Conservation (phyloP, 495 filamentous ascomycete species). For the Penicillium macrosclerotiorum region DNA sequence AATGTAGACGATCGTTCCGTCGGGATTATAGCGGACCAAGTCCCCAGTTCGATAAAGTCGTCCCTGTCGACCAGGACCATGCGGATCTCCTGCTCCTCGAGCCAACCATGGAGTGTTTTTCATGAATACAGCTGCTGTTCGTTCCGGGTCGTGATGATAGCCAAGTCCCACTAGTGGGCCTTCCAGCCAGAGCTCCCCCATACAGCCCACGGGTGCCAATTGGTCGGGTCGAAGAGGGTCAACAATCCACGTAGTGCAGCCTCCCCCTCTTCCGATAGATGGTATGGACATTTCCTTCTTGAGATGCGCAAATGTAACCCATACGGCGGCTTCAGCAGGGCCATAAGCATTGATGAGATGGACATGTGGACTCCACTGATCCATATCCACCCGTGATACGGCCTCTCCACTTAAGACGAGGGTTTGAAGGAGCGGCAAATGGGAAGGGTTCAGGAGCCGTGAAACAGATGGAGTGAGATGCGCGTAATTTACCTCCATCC, state of each 20-base stretch:
- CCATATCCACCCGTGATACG: constrained; percentile 7
- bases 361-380: constrained; percentile 14
- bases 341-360: constrained; percentile 33
- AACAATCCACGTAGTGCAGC: neutral
- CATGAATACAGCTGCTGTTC: constrained; percentile 36
- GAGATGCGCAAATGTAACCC: constrained; percentile 9
- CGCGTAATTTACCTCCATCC: constrained; percentile 13
- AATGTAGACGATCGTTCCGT: constrained; percentile 66
- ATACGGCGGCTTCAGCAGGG: constrained; percentile 34
- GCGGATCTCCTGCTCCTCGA: neutral
- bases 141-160: constrained; percentile 36
- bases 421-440: constrained; percentile 28
- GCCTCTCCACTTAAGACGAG: constrained; percentile 25
- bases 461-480: constrained; percentile 31
- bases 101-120: neutral
- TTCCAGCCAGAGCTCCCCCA: constrained; percentile 48
- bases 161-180: constrained; percentile 39
- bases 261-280: constrained; percentile 10
- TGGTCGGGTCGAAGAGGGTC: constrained; percentile 10
- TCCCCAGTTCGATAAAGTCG: constrained; percentile 70
- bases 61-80: neutral
- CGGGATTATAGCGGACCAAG: constrained; percentile 65
- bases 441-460: constrained; percentile 26
- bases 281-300: constrained; percentile 22
- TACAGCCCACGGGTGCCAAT: constrained; percentile 38